Evolutionary conservation across 345 rosid genomes (phyloP).

Genomic region (Eucalyptus coolabah): DNA sequence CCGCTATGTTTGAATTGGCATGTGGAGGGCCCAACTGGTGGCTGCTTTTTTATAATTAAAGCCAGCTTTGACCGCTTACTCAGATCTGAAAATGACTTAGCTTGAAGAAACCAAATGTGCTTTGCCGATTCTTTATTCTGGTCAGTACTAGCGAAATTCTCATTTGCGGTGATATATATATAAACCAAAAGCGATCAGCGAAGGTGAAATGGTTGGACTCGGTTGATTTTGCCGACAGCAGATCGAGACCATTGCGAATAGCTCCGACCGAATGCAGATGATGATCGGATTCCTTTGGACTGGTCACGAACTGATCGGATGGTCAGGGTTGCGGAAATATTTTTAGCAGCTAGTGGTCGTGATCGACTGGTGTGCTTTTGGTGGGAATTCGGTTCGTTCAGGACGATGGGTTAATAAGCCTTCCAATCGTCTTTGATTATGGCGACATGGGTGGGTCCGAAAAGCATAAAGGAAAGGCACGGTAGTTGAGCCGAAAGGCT

Average conservation of each 20-base stretch:
- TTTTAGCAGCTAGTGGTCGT: background rate
- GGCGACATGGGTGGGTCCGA: background rate
- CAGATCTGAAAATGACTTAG: background rate
- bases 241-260: background rate
- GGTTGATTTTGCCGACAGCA: background rate
- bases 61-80: background rate
- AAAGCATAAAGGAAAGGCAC: background rate
- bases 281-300: background rate
- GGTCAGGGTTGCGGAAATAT: background rate
- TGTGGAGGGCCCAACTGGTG: background rate
- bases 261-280: background rate
- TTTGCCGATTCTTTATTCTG: background rate
- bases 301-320: background rate
- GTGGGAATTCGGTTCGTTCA: background rate
- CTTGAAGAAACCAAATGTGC: background rate
- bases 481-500: background rate
- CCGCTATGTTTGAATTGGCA: background rate
- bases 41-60: background rate
- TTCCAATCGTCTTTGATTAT: background rate
- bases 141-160: background rate
- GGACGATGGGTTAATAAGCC: background rate
- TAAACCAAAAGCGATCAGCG: background rate
- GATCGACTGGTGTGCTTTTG: background rate
- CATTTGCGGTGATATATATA: background rate
- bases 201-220: background rate